Base-by-base conservation (phyloP, 805 yeast species). In the Pichia eremophila region DNA sequence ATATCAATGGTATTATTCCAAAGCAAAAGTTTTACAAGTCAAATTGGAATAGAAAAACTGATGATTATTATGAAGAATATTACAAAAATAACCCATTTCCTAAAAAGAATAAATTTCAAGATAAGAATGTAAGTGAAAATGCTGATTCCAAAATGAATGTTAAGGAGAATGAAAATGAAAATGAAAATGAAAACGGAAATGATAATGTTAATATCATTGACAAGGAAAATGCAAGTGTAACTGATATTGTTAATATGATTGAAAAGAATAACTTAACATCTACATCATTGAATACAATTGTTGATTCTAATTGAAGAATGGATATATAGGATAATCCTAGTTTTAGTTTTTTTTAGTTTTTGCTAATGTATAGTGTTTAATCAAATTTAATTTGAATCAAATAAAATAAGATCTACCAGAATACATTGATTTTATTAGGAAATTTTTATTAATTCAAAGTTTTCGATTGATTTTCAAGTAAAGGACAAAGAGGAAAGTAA, bases 381-480 rank as follows among this genome's bases (percentile, higher is more conserved):
- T 38, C 8, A 22, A 19, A 4, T 8, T 12, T 38, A 17, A 38
- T 22, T 38, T 29, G 4, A 12, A n/a, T n/a, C n/a, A n/a, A n/a
- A n/a, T n/a, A n/a, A n/a, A n/a, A n/a, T n/a, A n/a, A n/a, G n/a
- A n/a, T n/a, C n/a, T n/a, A n/a, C n/a, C n/a, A n/a, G n/a, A n/a
- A n/a, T n/a, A n/a, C n/a, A n/a, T n/a, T n/a, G n/a, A 29, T 11
- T 8, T 29, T 29, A 29, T 29, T 29, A 11, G 8, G 28, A 19
- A 38, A 38, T 14, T 22, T 36, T 36, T 36, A 36, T 10, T 36
- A 17, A 22, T 38, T 38, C 41, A 36, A 18, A 31, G 28, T 43
- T 48, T 41, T 42, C 46, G 46, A 39, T 43, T 44, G 44, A 42
- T 48, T 37, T 49, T 43, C 37, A 43, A 43, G 52, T 34, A 46